Conservation (phyloP, 441 rosid genomes). For the Corymbia citriodora region DNA sequence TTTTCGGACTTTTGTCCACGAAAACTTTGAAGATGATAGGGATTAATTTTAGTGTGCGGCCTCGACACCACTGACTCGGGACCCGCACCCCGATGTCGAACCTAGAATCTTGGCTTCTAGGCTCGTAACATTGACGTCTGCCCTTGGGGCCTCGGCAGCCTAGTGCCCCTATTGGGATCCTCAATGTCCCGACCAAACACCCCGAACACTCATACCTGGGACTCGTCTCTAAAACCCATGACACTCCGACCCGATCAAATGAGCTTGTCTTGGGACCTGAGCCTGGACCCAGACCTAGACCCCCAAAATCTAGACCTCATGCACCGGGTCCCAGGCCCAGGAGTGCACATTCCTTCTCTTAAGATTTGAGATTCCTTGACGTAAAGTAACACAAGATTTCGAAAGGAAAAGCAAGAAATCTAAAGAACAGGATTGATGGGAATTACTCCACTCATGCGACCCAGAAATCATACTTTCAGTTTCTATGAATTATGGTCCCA, state of each 20-base stretch:
- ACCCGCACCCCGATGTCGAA: accelerated
- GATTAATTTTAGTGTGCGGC: not conserved
- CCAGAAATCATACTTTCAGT: not conserved
- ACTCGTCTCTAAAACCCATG: not conserved
- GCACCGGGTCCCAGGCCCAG: not conserved
- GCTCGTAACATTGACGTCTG: not conserved
- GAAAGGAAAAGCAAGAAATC: not conserved
- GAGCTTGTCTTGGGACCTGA: not conserved
- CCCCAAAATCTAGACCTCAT: not conserved
- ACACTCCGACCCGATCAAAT: not conserved
- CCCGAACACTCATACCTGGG: not conserved
- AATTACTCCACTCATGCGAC: not conserved
- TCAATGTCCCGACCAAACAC: not conserved
- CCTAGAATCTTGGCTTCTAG: not conserved
- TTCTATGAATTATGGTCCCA: not conserved
- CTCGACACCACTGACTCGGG: not conserved
- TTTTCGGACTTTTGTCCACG: not conserved
- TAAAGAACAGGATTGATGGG: not conserved
- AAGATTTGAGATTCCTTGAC: not conserved
- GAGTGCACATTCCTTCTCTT: not conserved
- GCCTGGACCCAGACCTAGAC: not conserved
- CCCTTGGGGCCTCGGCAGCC: not conserved
- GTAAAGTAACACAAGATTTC: not conserved
- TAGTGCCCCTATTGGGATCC: not conserved
- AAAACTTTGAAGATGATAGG: not conserved